Conservation (phyloP, 2,329 filamentous ascomycete genomes). For the Pyrenophora seminiperda region DNA sequence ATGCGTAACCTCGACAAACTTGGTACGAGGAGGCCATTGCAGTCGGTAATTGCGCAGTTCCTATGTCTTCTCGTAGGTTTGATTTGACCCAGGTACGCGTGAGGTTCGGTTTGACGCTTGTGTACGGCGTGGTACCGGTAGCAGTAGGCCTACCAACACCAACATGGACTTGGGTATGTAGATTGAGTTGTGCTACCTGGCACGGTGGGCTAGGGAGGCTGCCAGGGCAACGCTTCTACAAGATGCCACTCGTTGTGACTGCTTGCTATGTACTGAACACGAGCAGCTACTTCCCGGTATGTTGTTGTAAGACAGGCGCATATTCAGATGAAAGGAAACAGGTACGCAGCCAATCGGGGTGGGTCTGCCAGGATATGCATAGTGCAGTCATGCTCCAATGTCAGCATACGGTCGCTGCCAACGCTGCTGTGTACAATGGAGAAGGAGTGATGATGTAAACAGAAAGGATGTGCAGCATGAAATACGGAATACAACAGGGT, state of each 20-base stretch:
- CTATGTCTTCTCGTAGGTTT: background rate
- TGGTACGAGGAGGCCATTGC: slow-evolving; percentile 10
- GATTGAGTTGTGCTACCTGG: slow-evolving; percentile 4
- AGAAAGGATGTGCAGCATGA: background rate
- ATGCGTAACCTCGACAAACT: slow-evolving; percentile 11
- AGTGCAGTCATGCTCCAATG: background rate
- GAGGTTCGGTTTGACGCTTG: background rate
- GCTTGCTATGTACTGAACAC: slow-evolving; percentile 10
- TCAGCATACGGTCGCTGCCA: background rate
- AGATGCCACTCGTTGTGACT: slow-evolving; percentile 8
- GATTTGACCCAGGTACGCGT: background rate
- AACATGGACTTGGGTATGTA: slow-evolving; percentile 2
- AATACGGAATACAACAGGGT: background rate
- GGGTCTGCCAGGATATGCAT: background rate
- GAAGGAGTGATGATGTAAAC: slow-evolving; percentile 4
- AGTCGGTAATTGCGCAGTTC: background rate
- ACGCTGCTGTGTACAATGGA: background rate
- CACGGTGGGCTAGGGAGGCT: slow-evolving; percentile 1
- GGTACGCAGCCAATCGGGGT: background rate
- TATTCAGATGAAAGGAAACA: background rate
- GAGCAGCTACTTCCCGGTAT: slow-evolving; percentile 1
- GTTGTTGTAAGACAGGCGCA: slow-evolving; percentile 4
- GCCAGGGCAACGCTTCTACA: slow-evolving; percentile 9
- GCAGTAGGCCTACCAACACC: no score
- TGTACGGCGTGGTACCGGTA: background rate